These are phyloP conservation scores for Metschnikowia arizonensis DNA, from an alignment of 805 yeast species.

Conservation along the genomic window DNA sequence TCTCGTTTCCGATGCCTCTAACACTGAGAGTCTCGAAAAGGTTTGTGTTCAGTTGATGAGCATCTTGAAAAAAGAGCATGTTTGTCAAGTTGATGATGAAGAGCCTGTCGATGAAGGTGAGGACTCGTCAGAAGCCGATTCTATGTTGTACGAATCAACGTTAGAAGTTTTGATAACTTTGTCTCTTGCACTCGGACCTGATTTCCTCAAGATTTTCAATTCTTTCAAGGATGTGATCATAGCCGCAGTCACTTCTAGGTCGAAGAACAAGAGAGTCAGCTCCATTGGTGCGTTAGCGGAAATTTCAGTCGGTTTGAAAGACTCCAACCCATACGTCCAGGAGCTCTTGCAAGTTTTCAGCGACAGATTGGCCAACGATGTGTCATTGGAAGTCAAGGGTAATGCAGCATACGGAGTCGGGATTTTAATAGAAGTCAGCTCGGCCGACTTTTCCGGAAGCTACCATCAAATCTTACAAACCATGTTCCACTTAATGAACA, in stretches of 20 bases:
- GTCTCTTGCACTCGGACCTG: constrained; percentile 71
- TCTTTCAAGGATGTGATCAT: constrained; percentile 65
- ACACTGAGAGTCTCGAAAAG: constrained; percentile 51
- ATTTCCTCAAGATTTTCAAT: constrained; percentile 68
- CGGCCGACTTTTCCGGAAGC: constrained; percentile 56
- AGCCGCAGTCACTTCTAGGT: constrained; percentile 54
- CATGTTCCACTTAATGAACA: constrained; percentile 74
- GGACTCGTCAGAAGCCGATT: constrained; percentile 44
- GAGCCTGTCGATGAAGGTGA: constrained; percentile 59
- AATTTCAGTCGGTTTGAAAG: constrained; percentile 70
- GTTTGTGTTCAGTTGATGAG: constrained; percentile 69
- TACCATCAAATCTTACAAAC: constrained; percentile 72
- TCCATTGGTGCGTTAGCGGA: constrained; percentile 92
- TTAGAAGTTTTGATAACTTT: constrained; percentile 79
- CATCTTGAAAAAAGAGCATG: constrained; percentile 76
- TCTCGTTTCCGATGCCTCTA: constrained; percentile 55
- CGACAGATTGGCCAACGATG: constrained; percentile 65
- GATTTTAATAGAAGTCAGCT: constrained; percentile 52
- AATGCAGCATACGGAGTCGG: constrained; percentile 97
- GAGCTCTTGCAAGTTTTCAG: constrained; percentile 69
- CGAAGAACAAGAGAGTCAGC: constrained; percentile 69
- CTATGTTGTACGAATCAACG: constrained; percentile 77
- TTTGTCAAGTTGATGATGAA: constrained; percentile 72
- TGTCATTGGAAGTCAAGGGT: constrained; percentile 84
- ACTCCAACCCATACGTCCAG: constrained; percentile 58